Evolutionary conservation across 306 rosid species (phyloP), one percentile per base, ranked within the genome.

Genomic region (Dalbergia cochinchinensis): DNA sequence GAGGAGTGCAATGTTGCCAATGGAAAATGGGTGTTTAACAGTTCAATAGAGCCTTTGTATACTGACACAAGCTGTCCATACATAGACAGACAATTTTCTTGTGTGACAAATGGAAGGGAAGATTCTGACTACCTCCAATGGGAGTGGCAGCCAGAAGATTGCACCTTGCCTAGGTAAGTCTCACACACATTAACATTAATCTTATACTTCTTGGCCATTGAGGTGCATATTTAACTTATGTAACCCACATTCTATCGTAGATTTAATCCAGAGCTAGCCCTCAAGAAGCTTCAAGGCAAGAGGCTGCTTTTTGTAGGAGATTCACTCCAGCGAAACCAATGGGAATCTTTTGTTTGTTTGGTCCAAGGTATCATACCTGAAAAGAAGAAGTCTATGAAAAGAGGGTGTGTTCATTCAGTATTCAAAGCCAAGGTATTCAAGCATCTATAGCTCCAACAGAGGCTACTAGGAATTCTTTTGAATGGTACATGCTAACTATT

Each of bases 131-230:
- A 91, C 82, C 90, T 69, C 51, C 92, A 80, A 61, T 95, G 99
- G 99, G 96, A 95, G 76, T 95, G 99, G 99, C 97, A 93, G 78
- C 94, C 97, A 4, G 96, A 91, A 72, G 98, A 95, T 82, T 95
- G 99, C 62, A 89, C 88, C 35, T 83, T 95, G 86, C 97, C 98
- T 0, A 83, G 85, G 99, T 95, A 54, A 61, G 71, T 53, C 55
- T 48, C 58, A 47, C 55, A 66, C 45, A 12, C 5, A 0, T 13
- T 1, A 45, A 18, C 55, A 33, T 34, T 73, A 6, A 42, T 69
- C 9, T 73, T 68, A n/a, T 14, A n/a, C 8, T 14, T 77, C 11
- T 18, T 83, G 37, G 42, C 4, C 44, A 33, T 44, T 6, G 74
- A 67, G 18, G 19, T 67, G 6, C 26, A 57, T 55, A 37, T 35